Base-by-base conservation (phyloP, 768 basidiomycete genomes). In the Xerocomellus amylosporus region DNA sequence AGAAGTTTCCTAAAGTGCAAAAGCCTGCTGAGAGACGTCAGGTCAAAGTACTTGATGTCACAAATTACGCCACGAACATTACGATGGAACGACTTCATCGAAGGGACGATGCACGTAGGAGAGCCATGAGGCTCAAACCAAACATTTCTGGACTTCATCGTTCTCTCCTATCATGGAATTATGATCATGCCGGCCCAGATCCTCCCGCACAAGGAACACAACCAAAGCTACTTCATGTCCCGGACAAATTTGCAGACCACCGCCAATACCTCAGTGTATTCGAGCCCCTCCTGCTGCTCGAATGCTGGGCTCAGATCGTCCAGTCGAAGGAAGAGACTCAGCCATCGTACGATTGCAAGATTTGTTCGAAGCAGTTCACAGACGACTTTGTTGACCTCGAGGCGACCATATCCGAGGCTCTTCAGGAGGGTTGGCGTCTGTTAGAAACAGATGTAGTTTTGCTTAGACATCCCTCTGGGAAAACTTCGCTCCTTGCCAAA, bases 321-420 rank as follows among this genome's bases (percentile, higher is more conserved):
- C 84, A 90, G 59, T 84, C 91, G 5, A 92, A 90, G 66, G 86
- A 89, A 47, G 85, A 87, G 51, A 57, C 54, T 8, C 76, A 73
- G 43, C 79, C 85, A 7, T 67, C 70, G 2, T 81, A 84, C 60
- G 74, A 79, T 24, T 84, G 83, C 71, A 85, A 82, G 55, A 78
- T 98, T 39, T 77, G 75, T 26, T 81, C 83, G 15, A 84, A 89
- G 17, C 81, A 81, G 55, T 89, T 83, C 65, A 80, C 83, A 8
- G 90, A 94, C 64, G 85, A 88, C 55, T 98, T 89, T 78, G 64
- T 93, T 36, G 90, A 97, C 59, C 64, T 97, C 31, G 92, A 91
- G 53, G 66, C 89, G 43, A 73, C 75, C 1, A 79, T 94, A 51
- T 67, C 77, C 8, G 83, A 80, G 14, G 71, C 72, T 42, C 72